Base-by-base conservation (phyloP, 352 stramenopile genomes). In the Phytophthora hibernalis region DNA sequence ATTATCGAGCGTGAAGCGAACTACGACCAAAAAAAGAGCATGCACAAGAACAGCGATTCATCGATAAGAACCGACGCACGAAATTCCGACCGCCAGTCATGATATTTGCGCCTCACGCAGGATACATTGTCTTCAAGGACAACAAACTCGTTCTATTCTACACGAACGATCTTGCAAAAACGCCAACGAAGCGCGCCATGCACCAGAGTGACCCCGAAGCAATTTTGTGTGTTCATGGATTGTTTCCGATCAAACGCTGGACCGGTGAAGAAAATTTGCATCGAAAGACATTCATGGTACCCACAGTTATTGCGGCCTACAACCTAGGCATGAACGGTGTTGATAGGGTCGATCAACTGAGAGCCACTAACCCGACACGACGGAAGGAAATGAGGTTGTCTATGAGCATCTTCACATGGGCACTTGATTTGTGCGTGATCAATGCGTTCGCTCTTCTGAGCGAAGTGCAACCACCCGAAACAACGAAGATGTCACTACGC, bases 81-180 rank as follows among this genome's bases (percentile, higher is more conserved):
- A 35, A 6, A 18, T 67, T 35, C 22, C 11, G 22, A 12, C 40
- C 50, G 15, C 15, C 18, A 16, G 30, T 37, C 6, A 11, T 37
- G 30, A 11, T 37, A 31, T 60, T 38, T 20, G 28, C 40, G 6
- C 3, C n/a, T 9, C 5, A 51, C 21, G n/a, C 48, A 11, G 62
- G 54, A 5, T 65, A 70, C 33, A 61, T 70, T 31, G 20, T 65
- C 16, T 65, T 44, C 50, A 70, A 65, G 54, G 63, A 65, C 40
- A 35, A 33, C n/a, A 61, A 65, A 22, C 53, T 70, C 5, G 62
- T 65, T 4, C 31, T 61, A 2, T 53, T 65, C 16, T 65, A n/a
- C n/a, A n/a, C n/a, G n/a, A n/a, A n/a, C n/a, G n/a, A n/a, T n/a
- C n/a, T n/a, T n/a, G n/a, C n/a, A n/a, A n/a, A n/a, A n/a, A n/a